A percentile compares a stretch with the other conserved stretches of the same genome.
These are phyloP conservation scores for Salvia hispanica DNA, from an alignment of 257 asterid species.

Conservation along the genomic window DNA sequence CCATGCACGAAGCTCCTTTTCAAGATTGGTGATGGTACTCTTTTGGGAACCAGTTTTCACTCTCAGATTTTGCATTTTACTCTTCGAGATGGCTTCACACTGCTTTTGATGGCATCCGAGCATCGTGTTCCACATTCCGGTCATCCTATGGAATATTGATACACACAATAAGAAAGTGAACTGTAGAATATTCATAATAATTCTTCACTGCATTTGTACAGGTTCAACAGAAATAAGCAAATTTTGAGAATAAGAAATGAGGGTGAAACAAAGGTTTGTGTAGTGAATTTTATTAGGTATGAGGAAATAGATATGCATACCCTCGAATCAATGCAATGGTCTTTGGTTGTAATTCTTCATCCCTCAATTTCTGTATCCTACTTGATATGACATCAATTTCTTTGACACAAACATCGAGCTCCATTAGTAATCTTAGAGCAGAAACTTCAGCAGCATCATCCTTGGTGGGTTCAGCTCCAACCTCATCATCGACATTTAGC, in stretches of 20 bases:
- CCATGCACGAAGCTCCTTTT: conserved; percentile 87
- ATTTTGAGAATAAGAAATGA: background rate
- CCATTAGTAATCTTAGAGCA: conserved; percentile 55
- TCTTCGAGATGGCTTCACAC: conserved; percentile 83
- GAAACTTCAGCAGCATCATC: conserved; percentile 71
- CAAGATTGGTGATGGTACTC: conserved; percentile 76
- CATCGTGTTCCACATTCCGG: conserved; percentile 92
- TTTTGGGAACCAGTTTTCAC: conserved; percentile 58
- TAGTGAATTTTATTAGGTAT: conserved; percentile 10
- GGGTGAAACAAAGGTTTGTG: conserved; percentile 10
- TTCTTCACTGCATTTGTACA: background rate
- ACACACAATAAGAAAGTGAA: background rate
- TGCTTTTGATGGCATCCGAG: conserved; percentile 89
- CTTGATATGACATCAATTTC: conserved; percentile 71
- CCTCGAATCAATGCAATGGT: conserved; percentile 75
- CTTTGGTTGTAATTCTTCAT: conserved; percentile 89
- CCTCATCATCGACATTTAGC: conserved; percentile 61
- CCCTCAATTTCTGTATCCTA: conserved; percentile 82
- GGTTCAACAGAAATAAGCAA: background rate
- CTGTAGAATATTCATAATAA: background rate
- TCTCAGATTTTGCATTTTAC: conserved; percentile 67
- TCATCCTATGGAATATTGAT: background rate
- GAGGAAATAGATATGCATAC: conserved; percentile 46
- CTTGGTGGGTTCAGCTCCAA: conserved; percentile 77
- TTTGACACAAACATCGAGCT: conserved; percentile 71